phyloP scores from a whole-genome alignment of 208 protist species.

The Naegleria gruberi region DNA sequence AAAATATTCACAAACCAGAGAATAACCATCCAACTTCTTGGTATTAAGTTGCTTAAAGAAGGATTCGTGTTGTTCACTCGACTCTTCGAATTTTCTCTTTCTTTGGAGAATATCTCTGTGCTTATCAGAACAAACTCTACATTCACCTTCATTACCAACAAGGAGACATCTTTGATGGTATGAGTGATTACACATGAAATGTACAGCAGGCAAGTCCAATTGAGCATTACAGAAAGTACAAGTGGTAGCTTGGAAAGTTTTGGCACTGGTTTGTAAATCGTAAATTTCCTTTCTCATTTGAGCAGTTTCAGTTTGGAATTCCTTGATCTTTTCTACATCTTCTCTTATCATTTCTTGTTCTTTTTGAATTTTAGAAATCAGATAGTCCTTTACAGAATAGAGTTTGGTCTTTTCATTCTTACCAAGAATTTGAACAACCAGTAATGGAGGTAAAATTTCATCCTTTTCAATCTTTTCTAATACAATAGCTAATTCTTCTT shows the following conservation, averaged over 20 bases:
- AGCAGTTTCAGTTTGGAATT: background rate
- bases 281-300: conserved; percentile 33
- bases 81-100: conserved; percentile 39
- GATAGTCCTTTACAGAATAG: conserved; percentile 69
- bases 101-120: conserved; percentile 55
- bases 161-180: conserved; percentile 73
- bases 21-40: conserved; percentile 59
- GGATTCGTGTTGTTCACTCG: conserved; percentile 51
- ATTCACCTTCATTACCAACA: conserved; percentile 43
- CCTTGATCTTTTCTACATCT: conserved; percentile 24
- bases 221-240: conserved; percentile 64
- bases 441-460: conserved; percentile 73
- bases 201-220: conserved; percentile 81
- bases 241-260: conserved; percentile 67
- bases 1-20: conserved; percentile 79
- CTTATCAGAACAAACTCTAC: conserved; percentile 45
- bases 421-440: conserved; percentile 75
- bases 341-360: conserved; percentile 33
- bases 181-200: conserved; percentile 84
- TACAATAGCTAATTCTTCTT: conserved; percentile 48
- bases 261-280: conserved; percentile 40
- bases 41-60: conserved; percentile 57
- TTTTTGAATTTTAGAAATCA: conserved; percentile 50
- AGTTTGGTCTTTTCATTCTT: conserved; percentile 47
- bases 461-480: conserved; percentile 66